A percentile compares a stretch with the other conserved stretches of the same genome.
These are phyloP conservation scores for Dryas alaskensis DNA, from an alignment of 306 rosid species.

Conservation along the genomic window DNA sequence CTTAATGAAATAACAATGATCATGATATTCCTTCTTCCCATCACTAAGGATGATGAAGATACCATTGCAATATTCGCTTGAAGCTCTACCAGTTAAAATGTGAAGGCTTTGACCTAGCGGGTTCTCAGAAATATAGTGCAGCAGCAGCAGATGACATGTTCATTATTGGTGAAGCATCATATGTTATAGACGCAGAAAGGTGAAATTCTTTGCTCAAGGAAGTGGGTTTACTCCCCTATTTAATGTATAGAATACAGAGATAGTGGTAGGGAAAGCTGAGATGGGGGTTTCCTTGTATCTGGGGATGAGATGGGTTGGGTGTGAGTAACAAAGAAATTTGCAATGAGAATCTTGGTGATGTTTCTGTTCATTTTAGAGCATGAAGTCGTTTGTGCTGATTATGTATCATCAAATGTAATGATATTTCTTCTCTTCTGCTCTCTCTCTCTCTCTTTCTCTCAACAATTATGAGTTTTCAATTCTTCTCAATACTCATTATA, in stretches of 20 bases:
- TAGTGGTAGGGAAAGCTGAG: conserved; percentile 25
- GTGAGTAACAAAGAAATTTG: conserved; percentile 13
- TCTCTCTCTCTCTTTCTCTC: too few relatives aligned
- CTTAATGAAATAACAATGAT: conserved; percentile 32
- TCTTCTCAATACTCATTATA: not conserved
- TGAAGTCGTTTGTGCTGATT: conserved; percentile 9
- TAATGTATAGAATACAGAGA: conserved; percentile 36
- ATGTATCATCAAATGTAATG: conserved; percentile 7
- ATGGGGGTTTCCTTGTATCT: conserved; percentile 22
- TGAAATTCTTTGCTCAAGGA: conserved; percentile 25
- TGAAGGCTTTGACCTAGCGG: conserved; percentile 31
- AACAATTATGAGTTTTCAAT: not conserved
- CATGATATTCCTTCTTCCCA: conserved; percentile 24
- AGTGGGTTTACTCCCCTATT: conserved; percentile 26
- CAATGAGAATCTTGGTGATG: conserved; percentile 15
- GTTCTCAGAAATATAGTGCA: conserved; percentile 15
- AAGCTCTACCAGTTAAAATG: not conserved
- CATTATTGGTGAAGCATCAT: conserved; percentile 24
- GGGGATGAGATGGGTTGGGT: not conserved
- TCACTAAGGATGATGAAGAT: conserved; percentile 20
- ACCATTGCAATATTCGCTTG: conserved; percentile 8
- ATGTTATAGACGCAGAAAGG: conserved; percentile 31
- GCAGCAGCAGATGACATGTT: conserved; percentile 28
- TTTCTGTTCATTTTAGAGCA: conserved; percentile 8
- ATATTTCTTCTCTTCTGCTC: not conserved